These are phyloP conservation scores for Termitomyces sp. DNA, from an alignment of 768 basidiomycete species.

Conservation along the genomic window DNA sequence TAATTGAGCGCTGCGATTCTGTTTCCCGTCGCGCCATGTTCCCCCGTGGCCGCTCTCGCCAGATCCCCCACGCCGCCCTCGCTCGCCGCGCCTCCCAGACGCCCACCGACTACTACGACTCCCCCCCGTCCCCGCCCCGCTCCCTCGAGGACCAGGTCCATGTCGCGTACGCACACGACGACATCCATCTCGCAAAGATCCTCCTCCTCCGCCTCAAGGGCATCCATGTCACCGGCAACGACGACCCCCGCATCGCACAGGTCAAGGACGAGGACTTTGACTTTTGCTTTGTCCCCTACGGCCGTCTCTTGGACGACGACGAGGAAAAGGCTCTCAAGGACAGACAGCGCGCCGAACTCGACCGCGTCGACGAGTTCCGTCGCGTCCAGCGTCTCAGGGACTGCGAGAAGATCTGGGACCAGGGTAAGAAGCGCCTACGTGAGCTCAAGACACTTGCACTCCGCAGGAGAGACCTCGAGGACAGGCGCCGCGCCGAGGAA, in stretches of 20 bases:
- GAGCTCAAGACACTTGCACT: conserved; percentile 29
- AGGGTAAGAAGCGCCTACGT: conserved; percentile 36
- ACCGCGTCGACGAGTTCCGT: conserved; percentile 28
- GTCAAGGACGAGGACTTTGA: conserved; percentile 52
- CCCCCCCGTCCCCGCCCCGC: conserved; percentile 33
- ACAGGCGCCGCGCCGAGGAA: conserved; percentile 13
- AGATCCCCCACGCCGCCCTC: conserved; percentile 34
- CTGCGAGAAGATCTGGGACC: conserved; percentile 44
- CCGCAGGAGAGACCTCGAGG: conserved; percentile 26
- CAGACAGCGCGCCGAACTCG: conserved; percentile 23
- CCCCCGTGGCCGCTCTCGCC: conserved; percentile 21
- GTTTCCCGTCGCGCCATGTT: conserved; percentile 9
- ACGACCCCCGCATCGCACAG: conserved; percentile 57
- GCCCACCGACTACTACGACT: conserved; percentile 40
- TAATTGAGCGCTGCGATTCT: conserved; percentile 8
- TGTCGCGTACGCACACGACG: conserved; percentile 59
- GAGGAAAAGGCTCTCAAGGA: conserved; percentile 29
- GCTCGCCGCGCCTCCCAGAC: conserved; percentile 34
- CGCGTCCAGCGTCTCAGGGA: conserved; percentile 33
- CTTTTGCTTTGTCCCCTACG: conserved; percentile 38
- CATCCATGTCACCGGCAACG: conserved; percentile 50
- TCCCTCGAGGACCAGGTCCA: conserved; percentile 63
- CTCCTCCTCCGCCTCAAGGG: conserved; percentile 59
- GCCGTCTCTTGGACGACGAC: conserved; percentile 34
- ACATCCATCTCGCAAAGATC: conserved; percentile 61